These are phyloP conservation scores for Thalia dealbata DNA, from an alignment of 176 grass and related monocot species.

Conservation along the genomic window DNA sequence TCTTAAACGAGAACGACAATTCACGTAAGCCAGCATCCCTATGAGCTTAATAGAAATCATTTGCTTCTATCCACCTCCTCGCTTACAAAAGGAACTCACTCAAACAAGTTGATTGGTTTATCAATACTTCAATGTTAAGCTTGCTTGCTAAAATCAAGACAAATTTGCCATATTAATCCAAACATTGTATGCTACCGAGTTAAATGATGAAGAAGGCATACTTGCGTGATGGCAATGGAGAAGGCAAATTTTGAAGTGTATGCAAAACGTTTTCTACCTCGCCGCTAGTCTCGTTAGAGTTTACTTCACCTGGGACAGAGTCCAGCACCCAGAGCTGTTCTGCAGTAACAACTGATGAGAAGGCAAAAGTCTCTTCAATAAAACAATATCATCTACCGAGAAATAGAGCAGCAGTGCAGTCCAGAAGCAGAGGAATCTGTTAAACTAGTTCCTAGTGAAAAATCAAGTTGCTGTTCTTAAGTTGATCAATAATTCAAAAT, in stretches of 20 bases:
- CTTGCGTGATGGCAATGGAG: conserved; percentile 64
- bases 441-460: background rate
- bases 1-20: too few relatives aligned
- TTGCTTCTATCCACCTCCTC: too few relatives aligned
- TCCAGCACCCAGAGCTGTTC: conserved; percentile 98
- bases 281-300: conserved; percentile 52
- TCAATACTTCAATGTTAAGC: background rate
- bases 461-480: too few relatives aligned
- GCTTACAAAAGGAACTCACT: background rate
- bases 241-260: conserved; percentile 59
- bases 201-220: conserved; percentile 19
- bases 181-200: background rate
- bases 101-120: background rate
- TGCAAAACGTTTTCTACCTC: conserved; percentile 81
- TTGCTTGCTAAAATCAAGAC: background rate
- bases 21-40: too few relatives aligned
- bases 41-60: too few relatives aligned
- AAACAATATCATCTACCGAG: background rate
- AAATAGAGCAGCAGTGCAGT: background rate
- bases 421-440: background rate
- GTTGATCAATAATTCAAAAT: background rate
- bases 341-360: conserved; percentile 32
- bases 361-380: background rate
- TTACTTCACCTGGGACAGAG: conserved; percentile 77
- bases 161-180: background rate